These are phyloP conservation scores for Papiliotrema laurentii DNA, from an alignment of 1,284 basidiomycete species.

Conservation along the genomic window DNA sequence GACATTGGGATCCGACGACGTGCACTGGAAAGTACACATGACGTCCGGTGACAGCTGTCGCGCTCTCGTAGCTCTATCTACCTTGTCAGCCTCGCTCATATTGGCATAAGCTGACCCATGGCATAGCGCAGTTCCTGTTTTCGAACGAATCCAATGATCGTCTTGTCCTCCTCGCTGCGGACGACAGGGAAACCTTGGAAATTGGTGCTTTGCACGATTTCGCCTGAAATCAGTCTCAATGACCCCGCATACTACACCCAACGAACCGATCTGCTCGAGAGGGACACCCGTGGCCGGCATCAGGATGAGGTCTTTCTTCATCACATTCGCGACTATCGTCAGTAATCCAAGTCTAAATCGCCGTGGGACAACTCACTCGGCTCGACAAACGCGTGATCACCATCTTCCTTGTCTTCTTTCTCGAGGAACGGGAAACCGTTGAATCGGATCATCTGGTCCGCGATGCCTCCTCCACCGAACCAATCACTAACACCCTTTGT, in stretches of 20 bases:
- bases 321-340: constrained; percentile 72
- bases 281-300: constrained; percentile 71
- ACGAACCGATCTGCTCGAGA: constrained; percentile 75
- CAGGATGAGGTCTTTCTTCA: constrained; percentile 73
- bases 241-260: constrained; percentile 30
- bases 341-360: constrained; percentile 4
- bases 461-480: constrained; percentile 86
- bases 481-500: constrained; percentile 98
- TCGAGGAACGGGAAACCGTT: constrained; percentile 92
- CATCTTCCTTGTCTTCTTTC: constrained; percentile 83
- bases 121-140: constrained; percentile 80
- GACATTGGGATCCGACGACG: constrained; percentile 23
- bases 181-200: constrained; percentile 93
- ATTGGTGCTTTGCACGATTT: constrained; percentile 61
- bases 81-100: not conserved
- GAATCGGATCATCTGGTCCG: constrained; percentile 94
- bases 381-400: constrained; percentile 84
- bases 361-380: constrained; percentile 56
- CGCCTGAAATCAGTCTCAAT: constrained; percentile 49
- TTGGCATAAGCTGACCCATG: constrained; percentile 57
- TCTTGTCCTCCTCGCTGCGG: constrained; percentile 51
- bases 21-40: constrained; percentile 62
- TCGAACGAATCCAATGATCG: constrained; percentile 82
- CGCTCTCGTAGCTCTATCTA: constrained; percentile 66
- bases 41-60: constrained; percentile 62